These are phyloP conservation scores for Syzygium oleosum DNA, from an alignment of 345 rosid species.

Conservation along the genomic window DNA sequence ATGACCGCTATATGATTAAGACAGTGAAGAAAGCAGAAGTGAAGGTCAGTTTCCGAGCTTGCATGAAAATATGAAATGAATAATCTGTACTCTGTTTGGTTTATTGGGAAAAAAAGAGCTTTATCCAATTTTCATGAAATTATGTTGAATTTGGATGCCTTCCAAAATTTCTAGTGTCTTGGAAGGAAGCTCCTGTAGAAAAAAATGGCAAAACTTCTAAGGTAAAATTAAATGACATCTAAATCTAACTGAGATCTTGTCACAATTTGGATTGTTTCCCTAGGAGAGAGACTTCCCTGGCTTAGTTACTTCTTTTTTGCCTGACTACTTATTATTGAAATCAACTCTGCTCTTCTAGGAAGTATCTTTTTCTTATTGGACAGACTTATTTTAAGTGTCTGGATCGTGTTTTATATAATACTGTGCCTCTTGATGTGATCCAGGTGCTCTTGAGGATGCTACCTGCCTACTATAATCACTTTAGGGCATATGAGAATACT, in stretches of 20 bases:
- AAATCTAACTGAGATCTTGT: neutral
- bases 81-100: neutral
- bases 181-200: neutral
- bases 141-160: neutral
- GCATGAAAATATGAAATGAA: neutral
- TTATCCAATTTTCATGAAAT: neutral
- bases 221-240: neutral
- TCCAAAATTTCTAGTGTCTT: neutral
- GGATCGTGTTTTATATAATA: neutral
- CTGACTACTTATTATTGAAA: neutral
- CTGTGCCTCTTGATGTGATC: conserved; percentile 1
- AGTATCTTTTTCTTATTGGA: neutral
- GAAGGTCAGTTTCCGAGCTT: conserved; percentile 31
- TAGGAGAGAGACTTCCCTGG: neutral
- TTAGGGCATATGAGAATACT: conserved; percentile 52
- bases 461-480: conserved; percentile 53
- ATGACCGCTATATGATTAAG: conserved; percentile 62
- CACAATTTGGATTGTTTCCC: neutral
- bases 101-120: neutral
- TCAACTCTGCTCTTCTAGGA: neutral
- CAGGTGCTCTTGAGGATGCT: conserved; percentile 66
- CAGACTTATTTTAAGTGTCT: neutral
- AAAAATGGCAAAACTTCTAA: neutral
- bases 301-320: neutral
- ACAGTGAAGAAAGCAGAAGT: conserved; percentile 73